Conservation (phyloP, 495 filamentous ascomycete species). For the Aspergillus funiculosus region DNA sequence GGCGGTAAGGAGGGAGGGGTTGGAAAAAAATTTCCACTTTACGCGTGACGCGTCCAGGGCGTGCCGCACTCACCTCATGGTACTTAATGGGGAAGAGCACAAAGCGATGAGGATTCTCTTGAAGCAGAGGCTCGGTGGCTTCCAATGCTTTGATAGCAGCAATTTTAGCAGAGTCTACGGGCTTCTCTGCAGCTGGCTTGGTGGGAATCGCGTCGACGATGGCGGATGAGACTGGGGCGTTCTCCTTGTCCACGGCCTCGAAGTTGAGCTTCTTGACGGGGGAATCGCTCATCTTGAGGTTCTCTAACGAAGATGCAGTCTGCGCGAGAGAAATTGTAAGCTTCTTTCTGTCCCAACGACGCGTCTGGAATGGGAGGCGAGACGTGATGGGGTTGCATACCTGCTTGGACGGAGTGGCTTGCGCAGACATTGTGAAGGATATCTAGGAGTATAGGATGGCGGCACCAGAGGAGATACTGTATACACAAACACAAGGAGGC, state of each 20-base stretch:
- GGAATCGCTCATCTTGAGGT: slow-evolving; percentile 83
- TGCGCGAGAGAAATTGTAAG: slow-evolving; percentile 37
- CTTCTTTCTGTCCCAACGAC: slow-evolving; percentile 19
- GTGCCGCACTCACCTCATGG: slow-evolving; percentile 77
- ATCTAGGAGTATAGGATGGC: slow-evolving; percentile 13
- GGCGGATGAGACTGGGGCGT: slow-evolving; percentile 55
- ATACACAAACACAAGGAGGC: slow-evolving; percentile 20
- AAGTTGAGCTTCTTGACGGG: slow-evolving; percentile 87
- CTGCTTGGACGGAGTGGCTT: slow-evolving; percentile 84
- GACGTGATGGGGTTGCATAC: slow-evolving; percentile 48
- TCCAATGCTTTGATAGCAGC: slow-evolving; percentile 53
- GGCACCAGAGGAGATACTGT: slow-evolving; percentile 15
- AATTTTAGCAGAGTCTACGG: slow-evolving; percentile 40
- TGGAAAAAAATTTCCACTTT: slow-evolving; percentile 54
- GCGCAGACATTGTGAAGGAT: slow-evolving; percentile 55
- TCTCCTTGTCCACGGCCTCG: slow-evolving; percentile 70
- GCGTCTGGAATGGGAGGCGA: slow-evolving; percentile 35
- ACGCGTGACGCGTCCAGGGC: slow-evolving; percentile 59
- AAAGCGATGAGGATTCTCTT: slow-evolving; percentile 94
- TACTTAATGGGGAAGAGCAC: slow-evolving; percentile 99
- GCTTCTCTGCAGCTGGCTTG: slow-evolving; percentile 47
- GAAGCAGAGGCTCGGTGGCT: slow-evolving; percentile 80
- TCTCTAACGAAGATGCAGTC: slow-evolving; percentile 79
- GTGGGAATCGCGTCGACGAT: slow-evolving; percentile 43
- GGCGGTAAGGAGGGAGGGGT: slow-evolving; percentile 14